A percentile compares a stretch with the other conserved stretches of the same genome.
phyloP scores from a whole-genome alignment of 1,139 yeast species.

The Kodamaea arcana region DNA sequence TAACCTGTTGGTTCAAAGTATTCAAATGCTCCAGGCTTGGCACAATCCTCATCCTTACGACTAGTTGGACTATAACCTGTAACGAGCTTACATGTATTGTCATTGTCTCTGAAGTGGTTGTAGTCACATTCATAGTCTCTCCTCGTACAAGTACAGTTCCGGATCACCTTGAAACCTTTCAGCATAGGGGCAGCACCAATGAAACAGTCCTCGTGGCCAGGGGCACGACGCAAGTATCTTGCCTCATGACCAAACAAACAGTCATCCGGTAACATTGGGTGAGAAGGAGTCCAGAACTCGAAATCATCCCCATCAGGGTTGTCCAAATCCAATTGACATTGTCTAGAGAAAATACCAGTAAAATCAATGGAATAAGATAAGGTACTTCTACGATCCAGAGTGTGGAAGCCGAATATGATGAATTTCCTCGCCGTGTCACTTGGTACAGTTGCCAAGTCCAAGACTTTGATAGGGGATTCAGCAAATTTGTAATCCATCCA shows the following conservation, averaged over 20 bases:
- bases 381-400: slow-evolving; percentile 15
- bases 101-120: slow-evolving; percentile 65
- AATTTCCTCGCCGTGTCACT: slow-evolving; percentile 83
- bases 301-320: slow-evolving; percentile 65
- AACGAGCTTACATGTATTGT: slow-evolving; percentile 84
- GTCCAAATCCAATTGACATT: slow-evolving; percentile 65
- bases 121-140: slow-evolving; percentile 93
- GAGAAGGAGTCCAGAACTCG: slow-evolving; percentile 77
- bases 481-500: slow-evolving; percentile 71
- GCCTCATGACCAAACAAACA: slow-evolving; percentile 92
- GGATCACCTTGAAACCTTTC: slow-evolving; percentile 54
- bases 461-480: slow-evolving; percentile 50
- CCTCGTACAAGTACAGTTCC: slow-evolving; percentile 81
- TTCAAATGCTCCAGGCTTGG: slow-evolving; percentile 52
- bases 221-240: slow-evolving; percentile 66
- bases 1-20: slow-evolving; percentile 81
- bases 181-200: slow-evolving; percentile 72
- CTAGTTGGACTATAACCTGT: slow-evolving; percentile 67
- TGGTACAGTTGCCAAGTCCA: slow-evolving; percentile 86
- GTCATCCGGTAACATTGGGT: slow-evolving; percentile 54
- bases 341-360: slow-evolving; percentile 56
- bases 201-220: slow-evolving; percentile 63
- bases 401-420: slow-evolving; percentile 23
- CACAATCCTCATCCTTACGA: slow-evolving; percentile 58
- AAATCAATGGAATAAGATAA: slow-evolving; percentile 64